phyloP scores from a whole-genome alignment of 2,329 filamentous ascomycete species.

The Talaromyces atroroseus region DNA sequence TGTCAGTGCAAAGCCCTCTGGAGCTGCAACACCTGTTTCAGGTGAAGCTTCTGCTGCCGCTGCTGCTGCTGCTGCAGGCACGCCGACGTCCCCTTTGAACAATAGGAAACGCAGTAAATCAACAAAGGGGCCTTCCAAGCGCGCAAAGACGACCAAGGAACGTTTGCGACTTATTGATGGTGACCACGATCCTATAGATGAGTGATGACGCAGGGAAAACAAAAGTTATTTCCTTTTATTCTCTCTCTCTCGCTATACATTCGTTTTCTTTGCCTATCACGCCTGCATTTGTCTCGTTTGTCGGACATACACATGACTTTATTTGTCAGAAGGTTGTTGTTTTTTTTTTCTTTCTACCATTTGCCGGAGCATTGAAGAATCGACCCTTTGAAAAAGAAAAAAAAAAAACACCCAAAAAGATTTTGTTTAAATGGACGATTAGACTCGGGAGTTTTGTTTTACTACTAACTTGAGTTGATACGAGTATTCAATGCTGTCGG shows the following conservation, averaged over 20 bases:
- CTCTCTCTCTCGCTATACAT: neutral
- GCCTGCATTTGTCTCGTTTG: too few species aligned
- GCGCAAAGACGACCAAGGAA: slow-evolving; percentile 55
- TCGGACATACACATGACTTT: neutral
- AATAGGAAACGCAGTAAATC: slow-evolving; percentile 51
- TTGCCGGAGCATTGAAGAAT: neutral
- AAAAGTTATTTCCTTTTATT: neutral
- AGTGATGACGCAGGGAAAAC: slow-evolving; percentile 1
- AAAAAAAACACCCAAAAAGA: too few species aligned
- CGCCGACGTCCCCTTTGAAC: slow-evolving; percentile 20
- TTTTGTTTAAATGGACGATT: neutral
- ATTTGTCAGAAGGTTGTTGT: neutral
- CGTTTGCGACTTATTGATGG: slow-evolving; percentile 42
- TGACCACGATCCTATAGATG: slow-evolving; percentile 31
- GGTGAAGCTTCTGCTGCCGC: slow-evolving; percentile 39
- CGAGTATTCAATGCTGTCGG: neutral
- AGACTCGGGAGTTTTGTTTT: neutral
- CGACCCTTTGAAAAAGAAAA: neutral
- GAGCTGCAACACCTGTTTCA: slow-evolving; percentile 74
- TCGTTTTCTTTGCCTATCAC: neutral
- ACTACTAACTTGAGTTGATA: neutral
- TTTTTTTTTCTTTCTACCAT: neutral
- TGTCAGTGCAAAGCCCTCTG: slow-evolving; percentile 71
- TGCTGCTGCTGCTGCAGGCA: slow-evolving; percentile 28
- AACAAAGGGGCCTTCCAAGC: slow-evolving; percentile 55